phyloP scores from a whole-genome alignment of 2,329 filamentous ascomycete species.

The Botrytis fragariae region DNA sequence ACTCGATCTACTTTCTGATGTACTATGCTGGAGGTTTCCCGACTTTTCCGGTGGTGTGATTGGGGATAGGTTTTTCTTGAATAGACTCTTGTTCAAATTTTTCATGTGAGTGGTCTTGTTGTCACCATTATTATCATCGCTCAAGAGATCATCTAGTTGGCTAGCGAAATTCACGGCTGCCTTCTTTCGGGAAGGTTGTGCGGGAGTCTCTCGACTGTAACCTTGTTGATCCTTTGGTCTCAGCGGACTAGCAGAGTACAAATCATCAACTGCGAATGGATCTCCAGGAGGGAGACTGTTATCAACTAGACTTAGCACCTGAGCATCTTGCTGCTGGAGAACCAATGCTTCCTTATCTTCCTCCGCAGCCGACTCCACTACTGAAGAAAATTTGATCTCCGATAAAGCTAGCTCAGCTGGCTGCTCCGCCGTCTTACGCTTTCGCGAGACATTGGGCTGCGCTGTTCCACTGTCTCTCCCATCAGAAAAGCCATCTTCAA shows the following conservation, averaged over 20 bases:
- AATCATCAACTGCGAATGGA: not conserved
- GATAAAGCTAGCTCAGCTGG: not conserved
- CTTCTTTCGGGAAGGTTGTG: not conserved
- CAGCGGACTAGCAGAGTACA: slow-evolving; percentile 17
- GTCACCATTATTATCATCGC: not conserved
- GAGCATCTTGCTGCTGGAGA: slow-evolving; percentile 14
- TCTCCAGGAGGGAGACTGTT: not conserved
- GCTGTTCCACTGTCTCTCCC: not conserved
- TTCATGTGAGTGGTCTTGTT: not conserved
- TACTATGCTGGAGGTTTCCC: not conserved
- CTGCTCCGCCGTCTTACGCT: slow-evolving; percentile 6
- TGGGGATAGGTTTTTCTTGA: not conserved
- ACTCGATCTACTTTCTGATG: not conserved
- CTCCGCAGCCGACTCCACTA: not conserved
- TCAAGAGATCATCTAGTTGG: slow-evolving; percentile 6
- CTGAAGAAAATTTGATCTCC: not conserved
- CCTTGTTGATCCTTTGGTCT: not conserved
- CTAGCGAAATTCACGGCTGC: not conserved
- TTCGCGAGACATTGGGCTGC: slow-evolving; percentile 19
- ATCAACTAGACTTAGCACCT: not conserved
- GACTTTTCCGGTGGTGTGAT: not conserved
- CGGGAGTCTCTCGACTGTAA: not conserved
- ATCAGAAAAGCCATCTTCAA: slow-evolving; percentile 6
- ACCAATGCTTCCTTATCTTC: slow-evolving; percentile 2
- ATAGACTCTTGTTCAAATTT: not conserved